Conservation (phyloP, 768 basidiomycete species). For the Boletellus emodensis region DNA sequence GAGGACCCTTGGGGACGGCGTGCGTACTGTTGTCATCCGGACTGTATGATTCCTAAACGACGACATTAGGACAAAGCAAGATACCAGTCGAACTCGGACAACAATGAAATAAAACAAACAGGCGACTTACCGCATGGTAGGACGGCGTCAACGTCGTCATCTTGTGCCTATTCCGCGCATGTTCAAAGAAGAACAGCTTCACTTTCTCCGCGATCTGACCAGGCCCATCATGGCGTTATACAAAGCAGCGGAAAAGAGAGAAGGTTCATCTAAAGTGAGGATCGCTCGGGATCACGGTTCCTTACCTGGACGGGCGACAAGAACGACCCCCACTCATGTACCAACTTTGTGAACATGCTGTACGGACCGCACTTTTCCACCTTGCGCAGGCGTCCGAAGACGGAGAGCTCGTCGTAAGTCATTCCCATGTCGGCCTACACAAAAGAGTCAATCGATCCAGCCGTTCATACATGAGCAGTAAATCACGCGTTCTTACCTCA, state of each 20-base stretch:
- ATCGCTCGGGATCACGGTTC: no score
- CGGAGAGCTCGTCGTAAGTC: conserved; percentile 96
- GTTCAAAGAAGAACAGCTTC: conserved; percentile 94
- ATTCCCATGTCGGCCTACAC: conserved; percentile 94
- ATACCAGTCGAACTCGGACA: neutral
- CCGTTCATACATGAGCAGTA: neutral
- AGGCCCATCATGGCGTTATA: no score
- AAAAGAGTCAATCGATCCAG: no score
- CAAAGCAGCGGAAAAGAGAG: no score
- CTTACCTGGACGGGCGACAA: conserved; percentile 79
- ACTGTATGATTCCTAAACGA: conserved; percentile 81
- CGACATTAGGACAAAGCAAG: no score
- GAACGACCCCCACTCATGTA: conserved; percentile 87
- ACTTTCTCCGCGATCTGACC: conserved; percentile 88
- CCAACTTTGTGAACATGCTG: conserved; percentile 93
- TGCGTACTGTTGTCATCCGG: conserved; percentile 91
- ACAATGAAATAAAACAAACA: neutral
- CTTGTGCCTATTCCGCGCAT: conserved; percentile 96
- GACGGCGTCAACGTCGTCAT: conserved; percentile 95
- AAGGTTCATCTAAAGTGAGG: neutral
- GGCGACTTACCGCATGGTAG: conserved; percentile 78
- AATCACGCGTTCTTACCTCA: conserved; percentile 51
- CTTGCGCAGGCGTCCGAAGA: conserved; percentile 91
- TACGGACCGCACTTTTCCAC: conserved; percentile 97
- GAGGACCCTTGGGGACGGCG: neutral